Base-by-base conservation (phyloP, 768 basidiomycete species). In the Butyriboletus loyo region DNA sequence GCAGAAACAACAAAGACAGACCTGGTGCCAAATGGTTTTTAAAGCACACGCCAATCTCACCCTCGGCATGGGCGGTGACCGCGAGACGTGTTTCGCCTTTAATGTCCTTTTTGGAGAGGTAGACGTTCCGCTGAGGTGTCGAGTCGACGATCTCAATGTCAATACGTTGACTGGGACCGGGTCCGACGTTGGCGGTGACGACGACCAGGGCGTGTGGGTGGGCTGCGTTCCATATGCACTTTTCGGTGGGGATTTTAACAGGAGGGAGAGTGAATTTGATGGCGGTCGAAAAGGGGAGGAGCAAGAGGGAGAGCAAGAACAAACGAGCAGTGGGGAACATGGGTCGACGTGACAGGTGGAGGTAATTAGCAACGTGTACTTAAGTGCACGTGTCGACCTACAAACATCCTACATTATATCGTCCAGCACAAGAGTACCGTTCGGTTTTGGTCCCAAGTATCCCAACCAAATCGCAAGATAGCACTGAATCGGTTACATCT, bases 111-210 rank as follows among this genome's bases (percentile, higher is more conserved):
- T 98, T 99, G 65, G 82, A 86, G 59, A 98, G 75, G 69, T 98
- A 98, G 10, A 94, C 84, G 69, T 98, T 98, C 61, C 84, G 82
- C 63, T 86, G 80, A 22, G 85, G 77, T 39, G 85, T 86, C 19
- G 92, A 91, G 71, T 98, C 96, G 45, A 97, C 74, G 56, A 99
- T 93, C 66, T 98, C 93, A 58, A 99, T 80, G 76, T 99, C 97
- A 32, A 95, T 78, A 21, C 93, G 83, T 72, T 96, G 94, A 60
- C 80, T 77, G 1, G 72, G 71, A 0, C 87, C 89, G 0, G 86
- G 79, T 0, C 86, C 85, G 28, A 96, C 87, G 66, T 97, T 96
- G 39, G 96, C 94, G 0, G 96, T 98, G 59, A 97, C 93, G 62
- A 99, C 92, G 66, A 98, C 92, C 32, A 98, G 86, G 7, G 91